Percentiles rank a stretch among this genome's conserved stretches.
phyloP scores from a whole-genome alignment of 2,329 filamentous ascomycete species.

The Phialophora verrucosa region DNA sequence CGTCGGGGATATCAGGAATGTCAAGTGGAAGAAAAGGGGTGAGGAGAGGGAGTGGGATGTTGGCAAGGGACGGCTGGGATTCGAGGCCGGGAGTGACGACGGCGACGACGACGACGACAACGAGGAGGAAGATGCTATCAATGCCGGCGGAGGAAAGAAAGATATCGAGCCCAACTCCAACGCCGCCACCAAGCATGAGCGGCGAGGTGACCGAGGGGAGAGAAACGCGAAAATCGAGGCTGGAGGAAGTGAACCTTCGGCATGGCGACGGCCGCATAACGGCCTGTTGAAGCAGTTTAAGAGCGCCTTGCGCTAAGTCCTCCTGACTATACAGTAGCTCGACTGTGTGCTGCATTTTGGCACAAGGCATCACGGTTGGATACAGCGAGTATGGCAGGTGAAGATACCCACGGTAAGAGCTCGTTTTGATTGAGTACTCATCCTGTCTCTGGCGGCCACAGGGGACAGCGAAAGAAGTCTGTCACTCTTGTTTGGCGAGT shows the following conservation, averaged over 20 bases:
- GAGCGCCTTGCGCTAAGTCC: slow-evolving; percentile 22
- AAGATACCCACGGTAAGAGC: no score
- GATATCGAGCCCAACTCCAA: not conserved
- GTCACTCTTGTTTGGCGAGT: not conserved
- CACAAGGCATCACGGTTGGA: not conserved
- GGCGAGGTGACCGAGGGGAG: not conserved
- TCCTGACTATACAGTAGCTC: not conserved
- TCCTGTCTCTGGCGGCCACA: not conserved
- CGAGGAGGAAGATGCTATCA: not conserved
- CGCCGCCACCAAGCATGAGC: not conserved
- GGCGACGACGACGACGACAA: not conserved
- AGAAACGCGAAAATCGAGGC: not conserved
- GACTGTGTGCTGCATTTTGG: not conserved
- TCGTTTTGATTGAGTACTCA: not conserved
- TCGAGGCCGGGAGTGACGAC: not conserved
- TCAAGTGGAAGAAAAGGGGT: slow-evolving; percentile 74
- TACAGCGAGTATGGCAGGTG: not conserved
- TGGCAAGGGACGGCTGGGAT: slow-evolving; percentile 54
- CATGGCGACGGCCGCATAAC: slow-evolving; percentile 21
- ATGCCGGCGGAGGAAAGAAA: no score
- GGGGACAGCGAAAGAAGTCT: not conserved
- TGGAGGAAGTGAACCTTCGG: slow-evolving; percentile 1
- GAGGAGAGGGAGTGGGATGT: slow-evolving; percentile 72
- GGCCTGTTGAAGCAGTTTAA: slow-evolving; percentile 30
- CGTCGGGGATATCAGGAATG: slow-evolving; percentile 65